These are phyloP conservation scores for Rhododendron williamsianum DNA, from an alignment of 148 eudicot species.

Conservation along the genomic window DNA sequence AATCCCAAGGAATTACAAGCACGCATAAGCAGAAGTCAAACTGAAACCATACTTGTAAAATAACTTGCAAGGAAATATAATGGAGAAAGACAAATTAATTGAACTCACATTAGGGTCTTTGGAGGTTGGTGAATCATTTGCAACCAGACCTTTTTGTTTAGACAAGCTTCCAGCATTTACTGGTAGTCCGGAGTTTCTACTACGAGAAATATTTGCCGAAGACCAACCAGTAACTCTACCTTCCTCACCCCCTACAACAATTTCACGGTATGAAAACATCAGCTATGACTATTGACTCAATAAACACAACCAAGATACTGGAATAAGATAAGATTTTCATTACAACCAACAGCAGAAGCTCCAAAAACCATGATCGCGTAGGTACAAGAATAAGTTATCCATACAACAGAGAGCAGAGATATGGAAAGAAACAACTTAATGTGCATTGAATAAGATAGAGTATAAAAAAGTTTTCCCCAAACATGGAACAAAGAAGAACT, in stretches of 20 bases:
- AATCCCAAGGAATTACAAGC: background rate
- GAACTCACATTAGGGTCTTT: conserved; percentile 41
- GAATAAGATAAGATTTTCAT: background rate
- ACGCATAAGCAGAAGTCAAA: background rate
- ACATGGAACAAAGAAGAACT: background rate
- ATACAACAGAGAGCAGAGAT: background rate
- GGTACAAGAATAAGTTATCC: background rate
- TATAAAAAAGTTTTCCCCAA: background rate
- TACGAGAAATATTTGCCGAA: conserved; percentile 54
- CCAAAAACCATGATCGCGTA: background rate
- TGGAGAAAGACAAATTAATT: background rate
- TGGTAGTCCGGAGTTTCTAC: conserved; percentile 31
- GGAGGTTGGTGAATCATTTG: conserved; percentile 36
- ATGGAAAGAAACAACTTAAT: background rate
- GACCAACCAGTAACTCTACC: conserved; percentile 55
- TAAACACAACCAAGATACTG: background rate
- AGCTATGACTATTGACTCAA: background rate
- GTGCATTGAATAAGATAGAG: background rate
- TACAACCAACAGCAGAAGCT: background rate
- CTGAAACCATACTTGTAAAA: background rate
- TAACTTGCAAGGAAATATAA: background rate
- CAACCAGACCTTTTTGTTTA: conserved; percentile 55
- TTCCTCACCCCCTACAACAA: conserved; percentile 54
- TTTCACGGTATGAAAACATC: background rate
- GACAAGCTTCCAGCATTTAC: conserved; percentile 40